A percentile compares a stretch with the other conserved stretches of the same genome.
Conservation (phyloP, 192 early-diverging fungal species). For the Gryganskiella cystojenkinii region DNA sequence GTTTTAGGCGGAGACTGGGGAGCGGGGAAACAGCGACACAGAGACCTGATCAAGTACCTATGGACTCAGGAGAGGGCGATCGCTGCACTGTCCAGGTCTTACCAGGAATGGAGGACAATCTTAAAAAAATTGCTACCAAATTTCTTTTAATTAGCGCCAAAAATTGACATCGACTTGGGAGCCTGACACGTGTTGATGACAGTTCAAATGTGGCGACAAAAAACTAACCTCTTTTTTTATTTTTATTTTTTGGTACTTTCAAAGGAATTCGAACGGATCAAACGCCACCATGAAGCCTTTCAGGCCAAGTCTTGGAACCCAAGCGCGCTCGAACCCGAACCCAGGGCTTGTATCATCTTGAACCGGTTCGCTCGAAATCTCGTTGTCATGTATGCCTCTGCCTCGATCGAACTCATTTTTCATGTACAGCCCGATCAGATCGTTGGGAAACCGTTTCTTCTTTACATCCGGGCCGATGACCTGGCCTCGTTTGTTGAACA, state of each 20-base stretch:
- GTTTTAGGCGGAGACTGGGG: no score
- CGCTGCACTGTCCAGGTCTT: no score
- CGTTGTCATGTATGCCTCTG: conserved; percentile 30
- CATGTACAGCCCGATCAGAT: conserved; percentile 8
- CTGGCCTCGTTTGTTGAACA: conserved; percentile 25
- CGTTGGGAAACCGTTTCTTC: conserved; percentile 23
- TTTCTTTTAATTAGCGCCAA: no score
- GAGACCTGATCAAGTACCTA: no score
- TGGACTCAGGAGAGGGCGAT: no score
- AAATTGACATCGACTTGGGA: no score
- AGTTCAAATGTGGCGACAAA: no score
- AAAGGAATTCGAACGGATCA: conserved; percentile 29
- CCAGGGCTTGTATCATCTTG: conserved; percentile 35
- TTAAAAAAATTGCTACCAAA: no score
- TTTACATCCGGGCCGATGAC: conserved; percentile 38
- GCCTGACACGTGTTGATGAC: no score
- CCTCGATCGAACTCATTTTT: conserved; percentile 16
- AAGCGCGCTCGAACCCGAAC: conserved; percentile 7
- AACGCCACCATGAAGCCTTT: conserved; percentile 26
- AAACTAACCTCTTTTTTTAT: not conserved
- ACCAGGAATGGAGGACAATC: no score
- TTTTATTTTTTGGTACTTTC: not conserved
- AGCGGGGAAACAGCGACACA: no score
- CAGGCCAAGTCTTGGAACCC: conserved; percentile 12
- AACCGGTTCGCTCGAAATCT: conserved; percentile 28